Evolutionary conservation across 1,284 basidiomycete genomes (phyloP).

Genomic region (Macrocystidia cucumis): DNA sequence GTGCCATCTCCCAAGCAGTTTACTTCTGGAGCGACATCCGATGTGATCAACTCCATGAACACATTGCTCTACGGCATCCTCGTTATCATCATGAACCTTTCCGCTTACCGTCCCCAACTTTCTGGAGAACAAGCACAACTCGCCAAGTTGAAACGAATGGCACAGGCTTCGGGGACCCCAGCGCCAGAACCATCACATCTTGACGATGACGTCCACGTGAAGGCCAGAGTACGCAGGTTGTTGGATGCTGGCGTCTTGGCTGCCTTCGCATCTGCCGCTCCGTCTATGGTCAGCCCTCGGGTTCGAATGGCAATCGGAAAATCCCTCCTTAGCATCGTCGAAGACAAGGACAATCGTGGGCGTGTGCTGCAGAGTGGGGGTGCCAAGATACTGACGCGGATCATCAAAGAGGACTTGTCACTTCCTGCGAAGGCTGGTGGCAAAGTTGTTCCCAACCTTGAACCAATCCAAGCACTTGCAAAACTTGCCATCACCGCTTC

Average conservation of each 20-base stretch:
- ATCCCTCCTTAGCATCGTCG: conserved; percentile 65
- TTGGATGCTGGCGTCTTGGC: conserved; percentile 57
- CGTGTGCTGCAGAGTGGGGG: conserved; percentile 81
- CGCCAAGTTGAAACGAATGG: conserved; percentile 68
- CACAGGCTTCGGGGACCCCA: conserved; percentile 35
- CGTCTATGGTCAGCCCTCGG: conserved; percentile 46
- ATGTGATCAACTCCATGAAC: too few relatives aligned
- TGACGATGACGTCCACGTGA: conserved; percentile 61
- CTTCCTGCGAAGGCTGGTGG: conserved; percentile 18
- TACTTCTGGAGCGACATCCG: conserved; percentile 24
- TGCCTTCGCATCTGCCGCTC: conserved; percentile 52
- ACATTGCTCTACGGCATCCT: conserved; percentile 72
- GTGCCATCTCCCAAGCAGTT: conserved; percentile 30
- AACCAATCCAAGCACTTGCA: conserved; percentile 82
- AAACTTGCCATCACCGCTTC: conserved; percentile 91
- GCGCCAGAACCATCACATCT: conserved; percentile 17
- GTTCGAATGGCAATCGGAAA: conserved; percentile 43
- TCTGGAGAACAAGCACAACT: conserved; percentile 79
- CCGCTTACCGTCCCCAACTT: conserved; percentile 59
- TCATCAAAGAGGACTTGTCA: conserved; percentile 42
- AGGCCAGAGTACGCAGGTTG: conserved; percentile 46
- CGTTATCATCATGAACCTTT: conserved; percentile 69
- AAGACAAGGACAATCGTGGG: conserved; percentile 73
- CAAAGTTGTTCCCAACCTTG: conserved; percentile 36
- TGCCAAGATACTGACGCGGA: conserved; percentile 58